These are phyloP conservation scores for Paratinospora sagittata DNA, from an alignment of 164 flowering plant genomes.

Conservation along the genomic window DNA sequence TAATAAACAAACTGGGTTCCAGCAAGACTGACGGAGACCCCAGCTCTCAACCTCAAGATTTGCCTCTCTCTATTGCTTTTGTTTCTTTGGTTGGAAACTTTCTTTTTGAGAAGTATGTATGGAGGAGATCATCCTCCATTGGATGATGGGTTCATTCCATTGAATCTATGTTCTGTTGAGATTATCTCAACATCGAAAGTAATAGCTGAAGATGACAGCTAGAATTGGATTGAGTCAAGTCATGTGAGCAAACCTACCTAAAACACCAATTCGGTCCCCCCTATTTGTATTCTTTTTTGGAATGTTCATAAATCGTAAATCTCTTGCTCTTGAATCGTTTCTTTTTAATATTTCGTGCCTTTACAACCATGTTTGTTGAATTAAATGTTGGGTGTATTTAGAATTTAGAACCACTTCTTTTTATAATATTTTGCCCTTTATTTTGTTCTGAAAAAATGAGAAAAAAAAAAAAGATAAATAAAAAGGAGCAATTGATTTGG, in stretches of 20 bases:
- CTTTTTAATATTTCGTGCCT: no score
- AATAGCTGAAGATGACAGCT: background rate
- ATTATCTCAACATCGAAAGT: background rate
- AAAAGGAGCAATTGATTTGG: no score
- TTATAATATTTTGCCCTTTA: no score
- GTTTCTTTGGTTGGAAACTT: background rate
- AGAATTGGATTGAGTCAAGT: background rate
- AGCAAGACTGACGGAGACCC: slow-evolving; percentile 6
- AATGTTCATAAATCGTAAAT: background rate
- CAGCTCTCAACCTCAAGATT: background rate
- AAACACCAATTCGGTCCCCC: background rate
- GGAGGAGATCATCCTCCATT: background rate
- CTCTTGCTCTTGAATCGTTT: no score
- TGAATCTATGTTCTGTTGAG: background rate
- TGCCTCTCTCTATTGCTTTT: background rate
- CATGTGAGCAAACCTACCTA: background rate
- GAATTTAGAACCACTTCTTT: no score
- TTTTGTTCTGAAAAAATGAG: no score
- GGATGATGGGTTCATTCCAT: background rate
- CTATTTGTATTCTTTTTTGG: background rate
- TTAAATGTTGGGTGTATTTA: no score
- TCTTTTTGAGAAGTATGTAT: background rate
- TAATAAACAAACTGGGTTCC: slow-evolving; percentile 12
- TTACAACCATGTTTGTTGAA: no score
- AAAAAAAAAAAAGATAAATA: no score